Evolutionary conservation across 768 basidiomycete species (phyloP), one percentile per base, ranked within the genome.

Genomic region (Serendipita vermifera): DNA sequence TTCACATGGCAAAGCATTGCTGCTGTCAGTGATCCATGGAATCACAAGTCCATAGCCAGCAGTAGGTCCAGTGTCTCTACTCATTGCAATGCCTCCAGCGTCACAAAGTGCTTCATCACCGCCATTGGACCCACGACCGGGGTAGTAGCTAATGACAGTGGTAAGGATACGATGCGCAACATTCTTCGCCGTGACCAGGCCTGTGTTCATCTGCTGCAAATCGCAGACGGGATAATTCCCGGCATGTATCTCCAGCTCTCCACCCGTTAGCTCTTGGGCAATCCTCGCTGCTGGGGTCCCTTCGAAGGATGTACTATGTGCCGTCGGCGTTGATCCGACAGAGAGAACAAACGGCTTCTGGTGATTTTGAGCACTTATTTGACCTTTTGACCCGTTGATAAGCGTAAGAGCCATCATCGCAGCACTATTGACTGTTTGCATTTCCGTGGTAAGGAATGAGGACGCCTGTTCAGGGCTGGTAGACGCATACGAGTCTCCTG

Each of bases 291-390:
- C 61, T 74, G 77, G 22, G 74, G 55, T 24, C 9, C 69, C 29
- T 76, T 13, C 24, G 20, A 43, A 24, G 14, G 58, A 79, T 11
- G 83, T 86, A 7, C 83, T 83, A 64, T 90, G 85, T 0, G 88
- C 89, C 2, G 88, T 82, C 1, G 89, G 89, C 2, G 89, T 91
- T n/a, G 87, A 84, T 20, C 89, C 88, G 1, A 91, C 82, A 2
- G 85, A 84, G 33, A 92, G 69, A 1, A 87, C 75, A 62, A 85
- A 89, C 3, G 77, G 74, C 33, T 71, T 67, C 4, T 71, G 69
- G 55, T 73, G 67, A 36, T 65, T 57, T 3, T 57, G 48, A n/a
- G 59, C n/a, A n/a, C n/a, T n/a, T n/a, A 64, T 35, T 68, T 65
- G 31, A 53, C 15, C 15, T 46, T 22, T 20, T 11, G 69, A 63